phyloP scores from a whole-genome alignment of 148 eudicot species.

The Mesembryanthemum crystallinum region DNA sequence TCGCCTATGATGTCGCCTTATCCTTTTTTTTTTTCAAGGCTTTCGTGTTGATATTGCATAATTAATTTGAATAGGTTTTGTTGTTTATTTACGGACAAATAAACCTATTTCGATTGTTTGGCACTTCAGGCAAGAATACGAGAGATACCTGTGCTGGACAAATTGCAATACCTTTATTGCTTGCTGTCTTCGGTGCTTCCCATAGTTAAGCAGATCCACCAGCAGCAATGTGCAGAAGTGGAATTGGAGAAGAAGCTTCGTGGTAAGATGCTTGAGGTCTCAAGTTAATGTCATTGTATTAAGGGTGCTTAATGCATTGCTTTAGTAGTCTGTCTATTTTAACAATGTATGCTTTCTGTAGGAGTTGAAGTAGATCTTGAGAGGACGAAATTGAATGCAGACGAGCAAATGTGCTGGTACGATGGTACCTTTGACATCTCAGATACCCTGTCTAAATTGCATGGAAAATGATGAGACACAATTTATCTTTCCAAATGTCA shows the following conservation, averaged over 20 bases:
- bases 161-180: slow-evolving; percentile 78
- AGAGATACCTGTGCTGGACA: slow-evolving; percentile 75
- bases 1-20: slow-evolving; percentile 3
- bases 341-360: slow-evolving; percentile 33
- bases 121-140: slow-evolving; percentile 63
- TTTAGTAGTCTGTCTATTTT: background rate
- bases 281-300: slow-evolving; percentile 7
- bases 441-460: slow-evolving; percentile 12
- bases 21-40: background rate
- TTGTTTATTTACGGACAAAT: background rate
- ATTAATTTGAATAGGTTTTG: background rate
- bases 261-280: slow-evolving; percentile 42
- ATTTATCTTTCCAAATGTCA: background rate
- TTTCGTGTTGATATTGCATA: background rate
- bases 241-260: slow-evolving; percentile 78
- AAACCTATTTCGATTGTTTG: slow-evolving; percentile 7
- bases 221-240: slow-evolving; percentile 79
- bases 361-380: slow-evolving; percentile 78
- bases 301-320: background rate
- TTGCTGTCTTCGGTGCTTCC: slow-evolving; percentile 89
- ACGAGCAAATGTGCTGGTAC: slow-evolving; percentile 99
- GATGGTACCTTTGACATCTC: background rate
- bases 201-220: slow-evolving; percentile 69
- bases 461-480: background rate
- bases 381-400: slow-evolving; percentile 84